Percentiles rank a stretch among this genome's conserved stretches.
These are phyloP conservation scores for Populus hybrid DNA, from an alignment of 441 rosid genomes.

Conservation along the genomic window DNA sequence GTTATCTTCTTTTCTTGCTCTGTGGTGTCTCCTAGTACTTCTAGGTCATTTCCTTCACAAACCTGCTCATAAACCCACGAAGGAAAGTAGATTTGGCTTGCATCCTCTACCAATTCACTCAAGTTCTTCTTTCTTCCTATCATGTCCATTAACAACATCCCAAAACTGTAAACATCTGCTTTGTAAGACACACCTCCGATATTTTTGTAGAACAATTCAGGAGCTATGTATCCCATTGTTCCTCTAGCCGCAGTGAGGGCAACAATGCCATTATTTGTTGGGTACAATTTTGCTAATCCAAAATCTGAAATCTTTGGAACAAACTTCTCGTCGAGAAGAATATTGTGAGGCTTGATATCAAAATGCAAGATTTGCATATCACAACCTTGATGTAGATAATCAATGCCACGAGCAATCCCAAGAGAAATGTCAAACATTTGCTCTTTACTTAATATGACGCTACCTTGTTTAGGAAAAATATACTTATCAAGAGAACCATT, in stretches of 20 bases:
- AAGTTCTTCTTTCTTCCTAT: background rate
- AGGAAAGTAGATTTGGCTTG: background rate
- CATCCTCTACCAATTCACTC: background rate
- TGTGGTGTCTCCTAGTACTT: background rate
- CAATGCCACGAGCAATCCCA: background rate
- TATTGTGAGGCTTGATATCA: background rate
- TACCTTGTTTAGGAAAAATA: background rate
- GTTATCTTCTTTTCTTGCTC: background rate
- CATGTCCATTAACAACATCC: background rate
- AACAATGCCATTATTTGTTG: background rate
- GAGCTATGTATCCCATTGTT: background rate
- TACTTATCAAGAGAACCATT: conserved; percentile 10
- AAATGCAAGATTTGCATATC: background rate
- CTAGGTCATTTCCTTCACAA: background rate
- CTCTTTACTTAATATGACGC: background rate
- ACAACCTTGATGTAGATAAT: background rate
- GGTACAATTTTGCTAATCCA: background rate
- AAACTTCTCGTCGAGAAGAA: background rate
- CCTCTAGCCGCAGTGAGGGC: background rate
- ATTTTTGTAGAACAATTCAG: background rate
- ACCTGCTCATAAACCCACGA: background rate
- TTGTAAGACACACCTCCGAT: background rate
- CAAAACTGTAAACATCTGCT: background rate
- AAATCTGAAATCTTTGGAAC: background rate
- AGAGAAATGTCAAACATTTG: background rate